Conservation (phyloP, 139 green algal species). For the Coelastrella sp. region DNA sequence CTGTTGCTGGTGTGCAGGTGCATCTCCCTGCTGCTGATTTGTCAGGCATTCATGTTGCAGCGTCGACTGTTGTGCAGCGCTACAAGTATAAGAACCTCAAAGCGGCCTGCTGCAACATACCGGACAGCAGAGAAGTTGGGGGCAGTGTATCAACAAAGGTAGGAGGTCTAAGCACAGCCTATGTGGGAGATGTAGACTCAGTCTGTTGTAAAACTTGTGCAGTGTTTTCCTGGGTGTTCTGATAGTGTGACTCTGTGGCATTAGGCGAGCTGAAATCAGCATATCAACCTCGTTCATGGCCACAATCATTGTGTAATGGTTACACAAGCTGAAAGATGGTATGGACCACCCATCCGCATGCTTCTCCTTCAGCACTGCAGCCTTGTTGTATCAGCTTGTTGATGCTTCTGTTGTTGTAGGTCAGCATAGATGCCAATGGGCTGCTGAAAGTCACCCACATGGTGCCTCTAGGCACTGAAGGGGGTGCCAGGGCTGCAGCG, state of each 20-base stretch:
- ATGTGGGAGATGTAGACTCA: no score
- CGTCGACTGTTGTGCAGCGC: constrained; percentile 29
- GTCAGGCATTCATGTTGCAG: constrained; percentile 51
- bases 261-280: no score
- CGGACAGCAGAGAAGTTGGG: constrained; percentile 25
- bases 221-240: no score
- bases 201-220: no score
- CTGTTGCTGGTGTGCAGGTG: constrained; percentile 48
- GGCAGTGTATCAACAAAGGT: constrained; percentile 31
- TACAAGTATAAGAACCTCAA: constrained; percentile 66
- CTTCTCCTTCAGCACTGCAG: no score
- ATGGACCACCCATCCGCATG: no score
- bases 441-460: constrained; percentile 71
- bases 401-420: constrained; percentile 45
- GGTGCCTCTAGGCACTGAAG: constrained; percentile 47
- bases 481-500: background rate
- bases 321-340: no score
- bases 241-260: no score
- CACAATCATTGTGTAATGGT: no score
- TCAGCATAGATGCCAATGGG: constrained; percentile 64
- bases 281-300: no score
- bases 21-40: constrained; percentile 43
- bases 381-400: no score
- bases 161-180: background rate
- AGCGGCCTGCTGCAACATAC: constrained; percentile 60